Evolutionary conservation across 139 green algal genomes (phyloP).

Genomic region (Tetratostichococcus sp.): DNA sequence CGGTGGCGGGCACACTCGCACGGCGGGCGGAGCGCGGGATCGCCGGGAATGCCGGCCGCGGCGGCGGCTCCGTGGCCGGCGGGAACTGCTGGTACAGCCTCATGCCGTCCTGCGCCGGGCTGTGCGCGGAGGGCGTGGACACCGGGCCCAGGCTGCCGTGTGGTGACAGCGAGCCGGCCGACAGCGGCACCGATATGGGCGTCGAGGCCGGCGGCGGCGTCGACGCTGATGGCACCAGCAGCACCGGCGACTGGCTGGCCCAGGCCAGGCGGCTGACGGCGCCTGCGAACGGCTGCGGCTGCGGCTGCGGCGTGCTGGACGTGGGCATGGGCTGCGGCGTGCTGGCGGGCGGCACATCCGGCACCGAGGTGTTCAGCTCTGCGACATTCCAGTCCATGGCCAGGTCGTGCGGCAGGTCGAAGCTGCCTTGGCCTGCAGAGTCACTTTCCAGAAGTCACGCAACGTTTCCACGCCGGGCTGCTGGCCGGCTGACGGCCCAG

Average conservation of each 20-base stretch:
- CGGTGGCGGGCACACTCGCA: background rate
- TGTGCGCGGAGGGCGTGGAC: too few relatives aligned
- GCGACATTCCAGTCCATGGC: background rate
- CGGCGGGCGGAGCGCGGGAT: background rate
- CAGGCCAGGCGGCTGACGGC: background rate
- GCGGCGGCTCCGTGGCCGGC: too few relatives aligned
- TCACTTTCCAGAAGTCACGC: background rate
- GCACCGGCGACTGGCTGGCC: background rate
- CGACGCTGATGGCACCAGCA: background rate
- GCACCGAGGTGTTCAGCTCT: background rate
- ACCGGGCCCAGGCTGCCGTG: too few relatives aligned
- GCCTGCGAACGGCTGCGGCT: background rate
- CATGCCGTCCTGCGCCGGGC: too few relatives aligned
- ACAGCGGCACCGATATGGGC: background rate
- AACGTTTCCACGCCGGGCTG: too few relatives aligned
- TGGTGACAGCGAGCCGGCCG: too few relatives aligned
- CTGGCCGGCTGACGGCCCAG: too few relatives aligned
- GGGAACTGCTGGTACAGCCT: too few relatives aligned
- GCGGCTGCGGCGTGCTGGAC: background rate
- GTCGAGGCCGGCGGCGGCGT: too few relatives aligned
- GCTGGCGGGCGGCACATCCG: too few relatives aligned
- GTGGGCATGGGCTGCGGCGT: background rate
- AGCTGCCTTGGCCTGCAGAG: background rate
- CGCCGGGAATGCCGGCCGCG: background rate
- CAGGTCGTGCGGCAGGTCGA: background rate